These are phyloP conservation scores for Microthyrium microscopicum DNA, from an alignment of 2,329 filamentous ascomycete genomes.

Conservation along the genomic window DNA sequence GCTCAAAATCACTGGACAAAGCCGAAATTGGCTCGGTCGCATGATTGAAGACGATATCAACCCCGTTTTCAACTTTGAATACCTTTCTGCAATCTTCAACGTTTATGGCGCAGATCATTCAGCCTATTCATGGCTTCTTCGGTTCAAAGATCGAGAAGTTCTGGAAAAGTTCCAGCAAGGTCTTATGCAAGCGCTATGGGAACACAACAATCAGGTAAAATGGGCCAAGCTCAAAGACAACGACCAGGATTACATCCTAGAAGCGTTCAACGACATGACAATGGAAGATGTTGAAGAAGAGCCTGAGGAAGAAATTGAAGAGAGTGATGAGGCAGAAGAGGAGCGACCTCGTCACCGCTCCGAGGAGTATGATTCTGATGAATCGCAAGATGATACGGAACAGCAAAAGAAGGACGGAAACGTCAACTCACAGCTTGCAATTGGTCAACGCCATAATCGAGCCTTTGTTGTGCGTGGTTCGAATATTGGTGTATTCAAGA, in stretches of 20 bases:
- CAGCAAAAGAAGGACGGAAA: slow-evolving; percentile 58
- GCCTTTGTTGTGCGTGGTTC: slow-evolving; percentile 94
- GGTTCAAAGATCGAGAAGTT: slow-evolving; percentile 69
- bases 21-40: slow-evolving; percentile 75
- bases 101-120: slow-evolving; percentile 79
- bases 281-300: slow-evolving; percentile 62
- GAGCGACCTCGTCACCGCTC: slow-evolving; percentile 49
- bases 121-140: slow-evolving; percentile 87
- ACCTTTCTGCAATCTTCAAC: slow-evolving; percentile 98
- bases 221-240: slow-evolving; percentile 87
- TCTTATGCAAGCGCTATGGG: slow-evolving; percentile 90
- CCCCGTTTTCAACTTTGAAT: slow-evolving; percentile 97
- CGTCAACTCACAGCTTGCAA: slow-evolving; percentile 82
- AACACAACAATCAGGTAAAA: slow-evolving; percentile 84
- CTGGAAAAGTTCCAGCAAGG: slow-evolving; percentile 84
- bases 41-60: slow-evolving; percentile 81
- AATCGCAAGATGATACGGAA: slow-evolving; percentile 63
- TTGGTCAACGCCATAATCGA: slow-evolving; percentile 91
- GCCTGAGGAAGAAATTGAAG: slow-evolving; percentile 35
- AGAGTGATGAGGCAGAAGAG: slow-evolving; percentile 42
- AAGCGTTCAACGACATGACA: slow-evolving; percentile 85
- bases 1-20: slow-evolving; percentile 65
- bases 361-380: slow-evolving; percentile 59
- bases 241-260: slow-evolving; percentile 84
- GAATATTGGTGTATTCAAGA: slow-evolving; percentile 98